Evolutionary conservation across 345 rosid species (phyloP).

Genomic region (Stellera chamaejasme): DNA sequence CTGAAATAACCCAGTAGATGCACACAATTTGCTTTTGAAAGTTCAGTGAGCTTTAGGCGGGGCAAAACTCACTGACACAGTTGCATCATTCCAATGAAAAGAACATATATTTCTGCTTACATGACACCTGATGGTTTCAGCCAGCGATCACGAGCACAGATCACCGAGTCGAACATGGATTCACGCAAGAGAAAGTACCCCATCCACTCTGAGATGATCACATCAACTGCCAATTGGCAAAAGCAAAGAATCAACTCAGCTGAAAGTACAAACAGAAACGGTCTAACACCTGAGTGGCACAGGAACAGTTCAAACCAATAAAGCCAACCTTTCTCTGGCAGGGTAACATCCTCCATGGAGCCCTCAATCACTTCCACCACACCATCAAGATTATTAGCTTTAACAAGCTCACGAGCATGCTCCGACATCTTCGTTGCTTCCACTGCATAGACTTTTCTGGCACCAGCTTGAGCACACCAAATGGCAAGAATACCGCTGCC

Average conservation of each 20-base stretch:
- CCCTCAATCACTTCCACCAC: constrained; percentile 86
- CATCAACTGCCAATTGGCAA: constrained; percentile 67
- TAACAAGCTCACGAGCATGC: constrained; percentile 82
- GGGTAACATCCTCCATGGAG: constrained; percentile 64
- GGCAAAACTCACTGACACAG: neutral
- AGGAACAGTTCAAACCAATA: neutral
- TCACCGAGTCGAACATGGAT: constrained; percentile 98
- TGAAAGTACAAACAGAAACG: neutral
- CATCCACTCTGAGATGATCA: constrained; percentile 99
- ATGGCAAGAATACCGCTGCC: constrained; percentile 99
- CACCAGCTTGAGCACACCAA: constrained; percentile 99
- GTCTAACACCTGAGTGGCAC: neutral
- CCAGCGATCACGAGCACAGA: constrained; percentile 97
- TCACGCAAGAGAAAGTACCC: constrained; percentile 95
- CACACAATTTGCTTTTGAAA: neutral
- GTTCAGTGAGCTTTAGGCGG: neutral
- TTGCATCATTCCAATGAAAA: neutral
- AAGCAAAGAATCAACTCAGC: constrained; percentile 2
- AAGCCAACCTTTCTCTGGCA: constrained; percentile 82
- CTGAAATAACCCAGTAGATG: neutral
- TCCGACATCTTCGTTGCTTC: constrained; percentile 95
- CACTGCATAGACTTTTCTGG: constrained; percentile 93
- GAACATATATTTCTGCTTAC: constrained; percentile 35
- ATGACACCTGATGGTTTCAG: constrained; percentile 84
- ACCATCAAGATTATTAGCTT: constrained; percentile 62